Evolutionary conservation across 371 early-diverging fungal species (phyloP).

Genomic region (Zychaea mexicana): DNA sequence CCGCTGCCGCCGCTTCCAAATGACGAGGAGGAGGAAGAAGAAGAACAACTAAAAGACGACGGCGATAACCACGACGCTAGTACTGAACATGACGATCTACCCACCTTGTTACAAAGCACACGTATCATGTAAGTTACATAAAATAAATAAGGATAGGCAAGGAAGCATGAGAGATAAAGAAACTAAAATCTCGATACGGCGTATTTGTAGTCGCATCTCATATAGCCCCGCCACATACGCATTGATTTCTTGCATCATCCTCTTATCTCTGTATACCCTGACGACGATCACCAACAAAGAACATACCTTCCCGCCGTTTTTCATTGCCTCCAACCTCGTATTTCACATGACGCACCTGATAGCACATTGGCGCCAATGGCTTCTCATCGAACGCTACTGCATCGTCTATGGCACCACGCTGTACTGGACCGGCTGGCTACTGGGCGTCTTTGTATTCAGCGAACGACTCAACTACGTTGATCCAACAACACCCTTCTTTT

Average conservation of each 20-base stretch:
- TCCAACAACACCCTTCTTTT: constrained; percentile 40
- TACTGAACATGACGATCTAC: constrained; percentile 24
- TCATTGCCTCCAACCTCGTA: constrained; percentile 50
- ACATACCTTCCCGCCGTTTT: constrained; percentile 58
- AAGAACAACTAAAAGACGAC: background rate
- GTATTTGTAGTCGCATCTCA: constrained; percentile 34
- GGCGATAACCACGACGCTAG: constrained; percentile 2
- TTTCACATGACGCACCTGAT: constrained; percentile 57
- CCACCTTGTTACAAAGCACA: constrained; percentile 46
- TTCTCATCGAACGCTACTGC: constrained; percentile 52
- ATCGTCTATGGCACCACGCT: constrained; percentile 68
- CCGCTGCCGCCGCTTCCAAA: no score
- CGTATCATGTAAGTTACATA: constrained; percentile 33
- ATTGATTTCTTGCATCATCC: constrained; percentile 38
- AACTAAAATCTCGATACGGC: background rate
- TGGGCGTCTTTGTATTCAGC: constrained; percentile 49
- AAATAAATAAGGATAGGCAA: background rate
- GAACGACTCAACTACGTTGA: constrained; percentile 34
- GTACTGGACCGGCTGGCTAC: constrained; percentile 65
- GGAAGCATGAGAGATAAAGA: background rate
- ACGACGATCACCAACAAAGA: constrained; percentile 33
- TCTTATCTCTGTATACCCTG: constrained; percentile 46
- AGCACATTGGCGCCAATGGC: constrained; percentile 48
- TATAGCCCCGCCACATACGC: constrained; percentile 42
- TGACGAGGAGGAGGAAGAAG: constrained; percentile 10